Evolutionary conservation across 768 basidiomycete genomes (phyloP).

Genomic region (Hemileccinum impolitum): DNA sequence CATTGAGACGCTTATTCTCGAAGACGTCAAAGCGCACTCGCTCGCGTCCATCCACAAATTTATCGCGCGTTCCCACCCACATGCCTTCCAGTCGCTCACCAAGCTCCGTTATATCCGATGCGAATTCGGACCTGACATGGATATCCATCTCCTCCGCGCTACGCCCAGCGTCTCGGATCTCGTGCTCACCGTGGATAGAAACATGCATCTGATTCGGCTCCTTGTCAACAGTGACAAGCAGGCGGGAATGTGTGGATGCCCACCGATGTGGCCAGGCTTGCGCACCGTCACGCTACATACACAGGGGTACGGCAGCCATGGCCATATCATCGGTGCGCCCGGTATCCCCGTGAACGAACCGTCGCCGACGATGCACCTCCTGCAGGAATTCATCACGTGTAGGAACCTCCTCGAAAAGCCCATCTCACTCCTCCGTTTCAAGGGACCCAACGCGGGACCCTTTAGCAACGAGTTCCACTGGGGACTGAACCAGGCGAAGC

Average conservation of each 20-base stretch:
- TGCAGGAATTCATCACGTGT: slow-evolving; percentile 26
- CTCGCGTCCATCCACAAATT: slow-evolving; percentile 28
- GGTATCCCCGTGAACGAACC: slow-evolving; percentile 29
- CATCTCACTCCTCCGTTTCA: slow-evolving; percentile 23
- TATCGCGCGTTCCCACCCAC: slow-evolving; percentile 25
- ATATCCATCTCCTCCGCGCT: slow-evolving; percentile 29
- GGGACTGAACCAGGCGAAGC: slow-evolving; percentile 25
- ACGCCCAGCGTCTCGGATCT: slow-evolving; percentile 32
- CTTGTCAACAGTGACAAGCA: slow-evolving; percentile 35
- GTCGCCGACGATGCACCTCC: slow-evolving; percentile 27
- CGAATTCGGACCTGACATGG: slow-evolving; percentile 31
- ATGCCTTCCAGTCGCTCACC: slow-evolving; percentile 28
- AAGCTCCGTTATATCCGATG: slow-evolving; percentile 28
- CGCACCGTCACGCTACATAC: slow-evolving; percentile 29
- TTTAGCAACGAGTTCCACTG: slow-evolving; percentile 30
- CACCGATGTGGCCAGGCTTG: slow-evolving; percentile 29
- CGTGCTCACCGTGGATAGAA: slow-evolving; percentile 28
- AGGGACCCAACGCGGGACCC: slow-evolving; percentile 27
- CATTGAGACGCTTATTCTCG: slow-evolving; percentile 29
- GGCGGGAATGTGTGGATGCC: slow-evolving; percentile 24
- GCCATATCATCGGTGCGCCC: slow-evolving; percentile 11
- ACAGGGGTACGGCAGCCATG: slow-evolving; percentile 23
- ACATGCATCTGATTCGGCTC: slow-evolving; percentile 29
- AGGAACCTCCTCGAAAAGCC: slow-evolving; percentile 22
- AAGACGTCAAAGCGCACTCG: slow-evolving; percentile 28